Evolutionary conservation across 371 early-diverging fungal genomes (phyloP).

Genomic region (Saksenaea oblongispora): DNA sequence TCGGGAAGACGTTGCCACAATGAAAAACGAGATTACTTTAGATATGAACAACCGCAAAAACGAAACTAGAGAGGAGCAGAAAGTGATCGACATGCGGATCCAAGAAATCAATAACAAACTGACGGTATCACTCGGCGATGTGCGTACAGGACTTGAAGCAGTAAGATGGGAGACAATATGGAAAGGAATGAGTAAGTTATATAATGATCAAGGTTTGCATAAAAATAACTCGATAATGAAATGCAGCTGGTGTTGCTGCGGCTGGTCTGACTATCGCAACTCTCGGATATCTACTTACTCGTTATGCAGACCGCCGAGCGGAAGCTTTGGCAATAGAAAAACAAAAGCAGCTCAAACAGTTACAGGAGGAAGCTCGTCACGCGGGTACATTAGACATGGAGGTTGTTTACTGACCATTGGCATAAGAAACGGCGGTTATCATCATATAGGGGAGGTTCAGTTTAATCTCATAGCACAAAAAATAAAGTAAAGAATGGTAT

Average conservation of each 20-base stretch:
- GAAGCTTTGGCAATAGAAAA: conserved; percentile 28
- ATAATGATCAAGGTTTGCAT: not conserved
- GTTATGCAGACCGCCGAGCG: conserved; percentile 34
- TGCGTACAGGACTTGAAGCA: conserved; percentile 88
- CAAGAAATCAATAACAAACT: conserved; percentile 88
- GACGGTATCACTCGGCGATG: conserved; percentile 75
- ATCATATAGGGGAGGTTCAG: not conserved
- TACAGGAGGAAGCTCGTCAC: conserved; percentile 45
- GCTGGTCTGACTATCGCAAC: conserved; percentile 44
- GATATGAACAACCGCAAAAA: conserved; percentile 91
- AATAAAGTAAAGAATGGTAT: not conserved
- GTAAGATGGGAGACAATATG: conserved; percentile 81
- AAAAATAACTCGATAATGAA: not conserved
- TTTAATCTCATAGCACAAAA: not conserved
- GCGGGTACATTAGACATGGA: conserved; percentile 49
- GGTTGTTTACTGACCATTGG: conserved; percentile 29
- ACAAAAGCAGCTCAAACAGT: conserved; percentile 32
- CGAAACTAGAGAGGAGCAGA: conserved; percentile 79
- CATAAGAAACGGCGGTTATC: not conserved
- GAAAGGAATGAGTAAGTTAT: conserved; percentile 59
- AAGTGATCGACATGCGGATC: conserved; percentile 77
- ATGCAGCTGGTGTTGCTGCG: conserved; percentile 36
- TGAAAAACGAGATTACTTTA: conserved; percentile 86
- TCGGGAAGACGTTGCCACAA: conserved; percentile 71
- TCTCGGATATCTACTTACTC: conserved; percentile 40